These are phyloP conservation scores for Boletus pseudopeckii DNA, from an alignment of 768 basidiomycete species.

Conservation along the genomic window DNA sequence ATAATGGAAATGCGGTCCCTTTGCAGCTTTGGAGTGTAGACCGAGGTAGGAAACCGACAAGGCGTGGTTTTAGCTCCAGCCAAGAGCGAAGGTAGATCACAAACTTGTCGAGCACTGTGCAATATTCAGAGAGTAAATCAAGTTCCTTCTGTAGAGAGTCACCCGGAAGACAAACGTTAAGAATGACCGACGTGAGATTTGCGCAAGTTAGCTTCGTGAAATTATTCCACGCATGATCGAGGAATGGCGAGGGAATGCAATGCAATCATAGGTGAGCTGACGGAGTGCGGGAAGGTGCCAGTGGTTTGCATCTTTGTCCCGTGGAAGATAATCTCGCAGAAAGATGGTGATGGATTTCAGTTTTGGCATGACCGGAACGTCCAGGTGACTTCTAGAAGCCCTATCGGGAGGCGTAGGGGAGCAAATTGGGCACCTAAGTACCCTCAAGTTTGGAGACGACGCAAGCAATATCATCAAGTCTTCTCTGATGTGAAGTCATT, in stretches of 20 bases:
- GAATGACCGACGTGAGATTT: slow-evolving; percentile 25
- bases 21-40: slow-evolving; percentile 18
- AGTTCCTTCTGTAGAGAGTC: slow-evolving; percentile 26
- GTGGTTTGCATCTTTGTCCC: slow-evolving; percentile 26
- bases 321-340: slow-evolving; percentile 29
- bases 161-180: slow-evolving; percentile 26
- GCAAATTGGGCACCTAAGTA: slow-evolving; percentile 28
- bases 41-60: slow-evolving; percentile 25
- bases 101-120: slow-evolving; percentile 22
- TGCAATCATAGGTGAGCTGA: slow-evolving; percentile 31
- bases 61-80: slow-evolving; percentile 19
- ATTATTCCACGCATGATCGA: slow-evolving; percentile 27
- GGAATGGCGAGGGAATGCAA: slow-evolving; percentile 29
- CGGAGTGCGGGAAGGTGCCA: slow-evolving; percentile 29
- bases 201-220: slow-evolving; percentile 26
- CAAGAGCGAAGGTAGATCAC: slow-evolving; percentile 26
- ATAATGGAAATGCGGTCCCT: slow-evolving; percentile 13
- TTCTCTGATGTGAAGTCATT: slow-evolving; percentile 16
- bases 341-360: slow-evolving; percentile 28
- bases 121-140: slow-evolving; percentile 25
- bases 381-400: slow-evolving; percentile 14
- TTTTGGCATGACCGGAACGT: slow-evolving; percentile 28
- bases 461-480: slow-evolving; percentile 28
- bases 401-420: slow-evolving; percentile 23
- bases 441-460: slow-evolving; percentile 25